Conservation (phyloP, 1,284 basidiomycete species). For the Sparassis latifolia region DNA sequence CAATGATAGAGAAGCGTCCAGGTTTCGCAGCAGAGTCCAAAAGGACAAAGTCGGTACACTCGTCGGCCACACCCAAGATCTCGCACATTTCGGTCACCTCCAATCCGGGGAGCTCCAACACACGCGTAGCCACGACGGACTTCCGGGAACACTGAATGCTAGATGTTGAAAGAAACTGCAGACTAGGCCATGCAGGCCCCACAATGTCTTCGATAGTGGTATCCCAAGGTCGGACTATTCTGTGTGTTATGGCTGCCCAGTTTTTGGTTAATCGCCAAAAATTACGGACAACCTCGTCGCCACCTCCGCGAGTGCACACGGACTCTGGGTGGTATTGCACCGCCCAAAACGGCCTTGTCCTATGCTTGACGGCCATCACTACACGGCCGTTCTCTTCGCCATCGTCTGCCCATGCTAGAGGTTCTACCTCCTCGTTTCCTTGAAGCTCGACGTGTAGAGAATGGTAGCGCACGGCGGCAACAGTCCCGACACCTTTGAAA, state of each 20-base stretch:
- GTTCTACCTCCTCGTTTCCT: slow-evolving; percentile 42
- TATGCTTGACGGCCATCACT: slow-evolving; percentile 68
- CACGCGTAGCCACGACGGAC: slow-evolving; percentile 30
- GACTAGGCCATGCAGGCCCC: slow-evolving; percentile 49
- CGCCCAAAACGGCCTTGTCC: slow-evolving; percentile 74
- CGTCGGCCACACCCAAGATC: slow-evolving; percentile 48
- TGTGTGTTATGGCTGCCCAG: slow-evolving; percentile 41
- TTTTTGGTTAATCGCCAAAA: slow-evolving; percentile 61
- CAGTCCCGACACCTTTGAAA: slow-evolving; percentile 53
- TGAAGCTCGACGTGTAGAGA: slow-evolving; percentile 57
- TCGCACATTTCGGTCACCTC: slow-evolving; percentile 48
- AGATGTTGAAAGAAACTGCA: slow-evolving; percentile 12
- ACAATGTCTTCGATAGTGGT: slow-evolving; percentile 28
- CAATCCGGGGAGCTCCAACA: slow-evolving; percentile 37
- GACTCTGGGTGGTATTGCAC: slow-evolving; percentile 97
- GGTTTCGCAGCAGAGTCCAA: slow-evolving; percentile 71
- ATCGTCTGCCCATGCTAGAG: slow-evolving; percentile 65
- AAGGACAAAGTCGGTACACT: slow-evolving; percentile 57
- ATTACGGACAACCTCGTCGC: slow-evolving; percentile 57
- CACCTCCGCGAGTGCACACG: slow-evolving; percentile 57
- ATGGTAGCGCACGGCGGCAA: slow-evolving; percentile 83
- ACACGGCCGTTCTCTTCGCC: slow-evolving; percentile 56
- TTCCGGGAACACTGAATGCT: slow-evolving; percentile 12
- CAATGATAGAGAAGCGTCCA: slow-evolving; percentile 69
- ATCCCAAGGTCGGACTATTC: slow-evolving; percentile 37